Evolutionary conservation across 2,329 filamentous ascomycete species (phyloP).

Genomic region (Juglanconis oblonga): DNA sequence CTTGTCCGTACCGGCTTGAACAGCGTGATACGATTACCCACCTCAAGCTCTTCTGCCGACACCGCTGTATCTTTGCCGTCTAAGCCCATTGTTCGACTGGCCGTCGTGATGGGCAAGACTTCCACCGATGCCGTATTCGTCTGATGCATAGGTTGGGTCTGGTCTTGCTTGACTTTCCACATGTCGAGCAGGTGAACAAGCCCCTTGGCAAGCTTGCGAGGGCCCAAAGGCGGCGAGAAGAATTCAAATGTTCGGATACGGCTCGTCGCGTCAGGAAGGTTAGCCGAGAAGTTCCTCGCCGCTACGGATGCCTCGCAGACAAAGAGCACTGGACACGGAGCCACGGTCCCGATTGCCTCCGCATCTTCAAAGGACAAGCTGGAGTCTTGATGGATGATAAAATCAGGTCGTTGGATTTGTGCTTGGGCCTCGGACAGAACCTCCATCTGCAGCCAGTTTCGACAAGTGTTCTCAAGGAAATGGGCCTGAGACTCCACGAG

Average conservation of each 20-base stretch:
- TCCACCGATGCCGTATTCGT: neutral
- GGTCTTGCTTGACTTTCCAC: conserved; percentile 12
- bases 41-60: neutral
- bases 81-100: neutral
- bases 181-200: conserved; percentile 22
- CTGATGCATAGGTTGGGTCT: neutral
- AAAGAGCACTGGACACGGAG: conserved; percentile 24
- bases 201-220: conserved; percentile 34
- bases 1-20: neutral
- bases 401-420: conserved; percentile 18
- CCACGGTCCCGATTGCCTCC: conserved; percentile 7
- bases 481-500: conserved; percentile 17
- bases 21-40: neutral
- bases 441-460: conserved; percentile 31
- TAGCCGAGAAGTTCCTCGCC: conserved; percentile 24
- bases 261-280: conserved; percentile 20
- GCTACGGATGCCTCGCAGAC: conserved; percentile 31
- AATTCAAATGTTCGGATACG: conserved; percentile 31
- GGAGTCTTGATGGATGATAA: conserved; percentile 24
- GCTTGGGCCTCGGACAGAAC: conserved; percentile 16
- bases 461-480: conserved; percentile 27
- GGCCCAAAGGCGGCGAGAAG: conserved; percentile 37
- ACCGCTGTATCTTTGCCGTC: neutral
- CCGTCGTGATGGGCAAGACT: neutral
- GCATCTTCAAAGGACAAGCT: conserved; percentile 8